These are phyloP conservation scores for Pseudogymnoascus sp. DNA, from an alignment of 2,329 filamentous ascomycete species.

Conservation along the genomic window DNA sequence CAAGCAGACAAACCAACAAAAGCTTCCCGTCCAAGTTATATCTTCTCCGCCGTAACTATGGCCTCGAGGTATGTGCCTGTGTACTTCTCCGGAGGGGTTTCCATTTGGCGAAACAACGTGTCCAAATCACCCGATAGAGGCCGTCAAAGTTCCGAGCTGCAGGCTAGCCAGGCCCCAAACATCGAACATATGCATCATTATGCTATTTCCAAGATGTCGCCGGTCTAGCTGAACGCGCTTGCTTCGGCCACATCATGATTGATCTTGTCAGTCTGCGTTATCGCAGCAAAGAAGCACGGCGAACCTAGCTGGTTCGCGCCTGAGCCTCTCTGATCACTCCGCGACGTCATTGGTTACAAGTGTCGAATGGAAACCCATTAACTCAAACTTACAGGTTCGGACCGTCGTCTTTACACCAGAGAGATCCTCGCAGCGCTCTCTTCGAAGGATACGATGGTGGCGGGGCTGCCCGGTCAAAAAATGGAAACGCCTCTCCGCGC, in stretches of 20 bases:
- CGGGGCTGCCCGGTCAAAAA: constrained; percentile 18
- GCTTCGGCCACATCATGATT: neutral
- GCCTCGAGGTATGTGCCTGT: constrained; percentile 1
- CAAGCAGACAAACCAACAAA: constrained; percentile 19
- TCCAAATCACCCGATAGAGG: neutral
- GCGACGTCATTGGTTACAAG: neutral
- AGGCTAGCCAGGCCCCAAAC: neutral
- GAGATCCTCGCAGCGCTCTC: constrained; percentile 63
- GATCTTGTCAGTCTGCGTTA: neutral
- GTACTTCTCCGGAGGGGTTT: neutral
- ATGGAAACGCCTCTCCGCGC: constrained; percentile 11
- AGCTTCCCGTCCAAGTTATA: constrained; percentile 6
- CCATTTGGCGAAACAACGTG: neutral
- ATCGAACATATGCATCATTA: neutral
- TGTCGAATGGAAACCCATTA: neutral
- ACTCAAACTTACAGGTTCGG: constrained; percentile 46
- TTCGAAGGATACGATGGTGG: constrained; percentile 65
- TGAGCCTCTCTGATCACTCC: neutral
- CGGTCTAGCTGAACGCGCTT: neutral
- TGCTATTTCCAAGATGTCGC: neutral
- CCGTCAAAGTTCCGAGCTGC: neutral
- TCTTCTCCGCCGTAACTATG: constrained; percentile 5
- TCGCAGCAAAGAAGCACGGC: neutral
- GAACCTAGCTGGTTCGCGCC: neutral
- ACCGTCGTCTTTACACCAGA: constrained; percentile 61